These are phyloP conservation scores for Candida succiphila DNA, from an alignment of 805 yeast genomes.

Conservation along the genomic window DNA sequence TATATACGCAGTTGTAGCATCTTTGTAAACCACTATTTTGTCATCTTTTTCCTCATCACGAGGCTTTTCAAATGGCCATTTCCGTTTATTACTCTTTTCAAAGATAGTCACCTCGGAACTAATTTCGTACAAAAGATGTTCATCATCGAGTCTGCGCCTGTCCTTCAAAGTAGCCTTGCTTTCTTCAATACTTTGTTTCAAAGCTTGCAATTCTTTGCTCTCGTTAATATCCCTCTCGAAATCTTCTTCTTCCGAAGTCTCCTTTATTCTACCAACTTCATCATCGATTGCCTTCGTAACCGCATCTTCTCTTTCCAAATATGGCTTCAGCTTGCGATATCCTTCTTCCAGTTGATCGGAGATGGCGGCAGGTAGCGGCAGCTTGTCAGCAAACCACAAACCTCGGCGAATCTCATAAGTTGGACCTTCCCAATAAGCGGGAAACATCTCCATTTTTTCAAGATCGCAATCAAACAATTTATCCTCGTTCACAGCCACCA, in stretches of 20 bases:
- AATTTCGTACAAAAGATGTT: constrained; percentile 5
- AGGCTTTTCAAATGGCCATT: constrained; percentile 18
- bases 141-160: neutral
- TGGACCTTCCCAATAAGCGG: constrained; percentile 88
- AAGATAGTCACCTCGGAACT: constrained; percentile 14
- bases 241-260: neutral
- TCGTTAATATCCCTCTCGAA: neutral
- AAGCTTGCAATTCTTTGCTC: neutral
- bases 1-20: constrained; percentile 12
- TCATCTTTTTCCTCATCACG: constrained; percentile 14
- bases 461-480: constrained; percentile 67
- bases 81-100: constrained; percentile 19
- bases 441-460: constrained; percentile 38
- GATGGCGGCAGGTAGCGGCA: constrained; percentile 40
- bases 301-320: constrained; percentile 1
- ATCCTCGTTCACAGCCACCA: constrained; percentile 71
- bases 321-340: constrained; percentile 26
- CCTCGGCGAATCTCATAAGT: constrained; percentile 76
- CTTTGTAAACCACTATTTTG: constrained; percentile 19
- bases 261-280: neutral
- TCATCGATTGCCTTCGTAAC: neutral
- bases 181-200: neutral
- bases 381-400: constrained; percentile 62
- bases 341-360: constrained; percentile 53
- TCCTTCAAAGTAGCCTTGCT: neutral